phyloP scores from a whole-genome alignment of 306 rosid genomes.

The Begonia masoniana region DNA sequence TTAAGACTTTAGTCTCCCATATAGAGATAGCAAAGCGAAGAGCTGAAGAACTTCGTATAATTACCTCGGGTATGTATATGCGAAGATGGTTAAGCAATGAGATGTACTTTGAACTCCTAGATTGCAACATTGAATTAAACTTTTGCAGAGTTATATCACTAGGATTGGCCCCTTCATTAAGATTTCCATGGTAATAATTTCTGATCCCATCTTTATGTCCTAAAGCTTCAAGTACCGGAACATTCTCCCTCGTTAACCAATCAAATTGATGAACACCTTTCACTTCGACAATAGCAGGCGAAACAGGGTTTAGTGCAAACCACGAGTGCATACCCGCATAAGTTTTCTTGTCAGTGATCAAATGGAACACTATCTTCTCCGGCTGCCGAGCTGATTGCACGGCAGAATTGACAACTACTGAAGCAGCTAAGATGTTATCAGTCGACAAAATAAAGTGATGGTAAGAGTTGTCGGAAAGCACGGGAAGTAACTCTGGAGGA shows the following conservation, averaged over 20 bases:
- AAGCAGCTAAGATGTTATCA: constrained; percentile 95
- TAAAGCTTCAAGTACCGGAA: constrained; percentile 97
- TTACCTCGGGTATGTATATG: constrained; percentile 93
- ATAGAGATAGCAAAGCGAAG: too few relatives aligned
- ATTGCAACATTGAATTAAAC: constrained; percentile 77
- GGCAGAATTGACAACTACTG: constrained; percentile 91
- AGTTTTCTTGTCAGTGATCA: constrained; percentile 95
- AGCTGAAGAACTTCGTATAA: constrained; percentile 2
- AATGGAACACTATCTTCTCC: constrained; percentile 85
- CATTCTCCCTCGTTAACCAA: constrained; percentile 98
- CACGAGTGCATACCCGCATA: constrained; percentile 99
- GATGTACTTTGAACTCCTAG: constrained; percentile 98
- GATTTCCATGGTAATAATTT: constrained; percentile 92
- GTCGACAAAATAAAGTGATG: constrained; percentile 84
- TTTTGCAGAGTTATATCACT: constrained; percentile 54
- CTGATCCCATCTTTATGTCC: constrained; percentile 81
- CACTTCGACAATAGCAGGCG: constrained; percentile 94
- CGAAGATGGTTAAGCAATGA: constrained; percentile 95
- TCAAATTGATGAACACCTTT: constrained; percentile 94
- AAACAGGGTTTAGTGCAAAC: constrained; percentile 87
- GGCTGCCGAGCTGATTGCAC: constrained; percentile 72
- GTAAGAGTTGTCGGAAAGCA: constrained; percentile 74
- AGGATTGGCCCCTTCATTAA: constrained; percentile 53
- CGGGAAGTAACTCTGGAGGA: constrained; percentile 82
- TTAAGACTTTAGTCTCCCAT: too few relatives aligned